Percentiles rank a stretch among this genome's conserved stretches.
Evolutionary conservation across 1,139 yeast species (phyloP).

Genomic region (Saccharomycopsis hybrid): DNA sequence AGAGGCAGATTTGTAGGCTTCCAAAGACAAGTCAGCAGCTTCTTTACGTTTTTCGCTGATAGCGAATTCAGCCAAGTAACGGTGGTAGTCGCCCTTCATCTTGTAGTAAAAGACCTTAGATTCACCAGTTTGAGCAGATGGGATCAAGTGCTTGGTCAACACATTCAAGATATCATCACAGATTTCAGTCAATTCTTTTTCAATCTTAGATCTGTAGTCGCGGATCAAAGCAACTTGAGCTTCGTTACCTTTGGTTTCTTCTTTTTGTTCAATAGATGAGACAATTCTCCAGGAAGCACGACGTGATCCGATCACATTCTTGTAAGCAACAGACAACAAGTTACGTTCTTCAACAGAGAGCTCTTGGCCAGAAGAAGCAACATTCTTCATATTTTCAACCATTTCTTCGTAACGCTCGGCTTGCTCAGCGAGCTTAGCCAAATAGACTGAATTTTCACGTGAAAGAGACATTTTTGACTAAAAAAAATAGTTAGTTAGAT

Average conservation of each 20-base stretch:
- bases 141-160: conserved; percentile 82
- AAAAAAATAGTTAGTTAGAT: neutral
- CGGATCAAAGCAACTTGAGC: conserved; percentile 84
- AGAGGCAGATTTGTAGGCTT: conserved; percentile 91
- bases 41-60: conserved; percentile 84
- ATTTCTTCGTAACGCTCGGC: conserved; percentile 99
- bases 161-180: conserved; percentile 91
- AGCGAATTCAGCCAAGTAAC: conserved; percentile 97
- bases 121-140: conserved; percentile 94
- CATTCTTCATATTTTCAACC: conserved; percentile 98
- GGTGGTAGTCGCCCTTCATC: conserved; percentile 99
- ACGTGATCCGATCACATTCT: conserved; percentile 97
- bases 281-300: conserved; percentile 99
- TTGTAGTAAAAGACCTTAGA: conserved; percentile 97
- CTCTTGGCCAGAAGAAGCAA: conserved; percentile 94
- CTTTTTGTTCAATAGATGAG: conserved; percentile 95
- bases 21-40: conserved; percentile 88
- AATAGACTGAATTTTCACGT: conserved; percentile 97
- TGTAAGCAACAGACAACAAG: conserved; percentile 93
- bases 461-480: conserved; percentile 56
- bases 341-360: conserved; percentile 97
- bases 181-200: conserved; percentile 85
- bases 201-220: conserved; percentile 93
- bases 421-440: conserved; percentile 98
- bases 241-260: conserved; percentile 91